Conservation (phyloP, 352 stramenopile genomes). For the Phytophthora kernoviae region DNA sequence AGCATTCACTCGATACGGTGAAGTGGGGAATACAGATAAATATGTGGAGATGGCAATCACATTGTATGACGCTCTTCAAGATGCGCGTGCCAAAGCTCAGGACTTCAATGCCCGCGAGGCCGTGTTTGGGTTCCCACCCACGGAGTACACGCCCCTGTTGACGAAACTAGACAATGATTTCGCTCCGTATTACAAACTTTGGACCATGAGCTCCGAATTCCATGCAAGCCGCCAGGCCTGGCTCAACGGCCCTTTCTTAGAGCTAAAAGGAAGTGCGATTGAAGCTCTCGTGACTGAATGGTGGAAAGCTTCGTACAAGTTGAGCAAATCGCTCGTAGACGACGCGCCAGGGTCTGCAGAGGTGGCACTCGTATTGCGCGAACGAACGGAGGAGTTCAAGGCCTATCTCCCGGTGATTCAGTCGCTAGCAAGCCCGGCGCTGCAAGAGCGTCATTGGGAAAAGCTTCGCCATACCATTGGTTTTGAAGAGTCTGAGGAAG, state of each 20-base stretch:
- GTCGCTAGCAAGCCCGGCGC: constrained; percentile 88
- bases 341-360: constrained; percentile 86
- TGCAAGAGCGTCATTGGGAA: constrained; percentile 94
- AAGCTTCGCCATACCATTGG: constrained; percentile 89
- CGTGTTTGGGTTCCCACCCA: constrained; percentile 93
- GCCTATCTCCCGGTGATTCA: constrained; percentile 93
- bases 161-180: constrained; percentile 88
- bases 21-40: constrained; percentile 89
- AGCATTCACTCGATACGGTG: constrained; percentile 86
- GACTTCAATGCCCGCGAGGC: constrained; percentile 94
- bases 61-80: constrained; percentile 89
- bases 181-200: constrained; percentile 93
- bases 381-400: constrained; percentile 93
- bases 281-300: constrained; percentile 91
- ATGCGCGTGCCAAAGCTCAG: constrained; percentile 88
- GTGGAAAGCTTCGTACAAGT: constrained; percentile 94
- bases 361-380: constrained; percentile 86
- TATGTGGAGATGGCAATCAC: constrained; percentile 89
- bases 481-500: constrained; percentile 85
- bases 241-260: constrained; percentile 92
- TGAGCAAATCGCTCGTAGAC: constrained; percentile 91
- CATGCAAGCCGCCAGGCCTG: constrained; percentile 91
- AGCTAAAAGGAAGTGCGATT: constrained; percentile 90
- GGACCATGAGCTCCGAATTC: constrained; percentile 96
- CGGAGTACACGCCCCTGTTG: constrained; percentile 88